Conservation (phyloP, 2,329 filamentous ascomycete genomes). For the Zymoseptoria passerinii region DNA sequence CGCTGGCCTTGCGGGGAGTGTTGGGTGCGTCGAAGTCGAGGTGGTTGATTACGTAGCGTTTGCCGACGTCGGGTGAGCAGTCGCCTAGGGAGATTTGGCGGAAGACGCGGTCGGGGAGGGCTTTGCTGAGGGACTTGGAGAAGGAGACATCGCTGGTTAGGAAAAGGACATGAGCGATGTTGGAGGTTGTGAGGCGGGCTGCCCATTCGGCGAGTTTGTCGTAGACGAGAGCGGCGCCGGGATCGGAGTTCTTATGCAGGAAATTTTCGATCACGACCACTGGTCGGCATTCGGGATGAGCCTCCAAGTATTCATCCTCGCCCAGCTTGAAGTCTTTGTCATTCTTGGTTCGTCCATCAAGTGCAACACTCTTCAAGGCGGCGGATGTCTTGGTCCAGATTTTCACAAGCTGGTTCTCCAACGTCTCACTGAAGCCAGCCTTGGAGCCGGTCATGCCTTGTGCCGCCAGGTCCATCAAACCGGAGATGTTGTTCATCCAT, state of each 20-base stretch:
- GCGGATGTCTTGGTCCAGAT: slow-evolving; percentile 76
- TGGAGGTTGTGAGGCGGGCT: slow-evolving; percentile 72
- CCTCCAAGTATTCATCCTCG: slow-evolving; percentile 82
- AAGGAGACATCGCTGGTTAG: slow-evolving; percentile 83
- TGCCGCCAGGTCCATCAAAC: slow-evolving; percentile 82
- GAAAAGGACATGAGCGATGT: slow-evolving; percentile 90
- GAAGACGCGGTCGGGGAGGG: slow-evolving; percentile 85
- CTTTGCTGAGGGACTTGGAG: slow-evolving; percentile 76
- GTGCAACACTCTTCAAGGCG: slow-evolving; percentile 68
- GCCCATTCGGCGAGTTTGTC: slow-evolving; percentile 70
- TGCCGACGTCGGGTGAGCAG: slow-evolving; percentile 72
- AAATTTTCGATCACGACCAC: slow-evolving; percentile 91
- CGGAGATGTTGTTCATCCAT: slow-evolving; percentile 92
- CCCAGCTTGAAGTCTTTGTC: slow-evolving; percentile 65
- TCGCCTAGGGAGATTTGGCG: slow-evolving; percentile 78
- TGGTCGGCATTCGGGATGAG: slow-evolving; percentile 73
- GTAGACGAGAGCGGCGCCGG: slow-evolving; percentile 37
- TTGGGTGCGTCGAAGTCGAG: slow-evolving; percentile 47
- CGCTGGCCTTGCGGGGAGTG: slow-evolving; percentile 17
- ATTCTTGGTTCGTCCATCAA: slow-evolving; percentile 60
- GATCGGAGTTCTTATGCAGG: slow-evolving; percentile 59
- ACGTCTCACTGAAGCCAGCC: slow-evolving; percentile 84
- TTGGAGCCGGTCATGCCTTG: slow-evolving; percentile 93
- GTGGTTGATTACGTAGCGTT: slow-evolving; percentile 80
- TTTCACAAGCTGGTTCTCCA: slow-evolving; percentile 81